Conservation (phyloP, 2,329 filamentous ascomycete genomes). For the Microdochium bolleyi region DNA sequence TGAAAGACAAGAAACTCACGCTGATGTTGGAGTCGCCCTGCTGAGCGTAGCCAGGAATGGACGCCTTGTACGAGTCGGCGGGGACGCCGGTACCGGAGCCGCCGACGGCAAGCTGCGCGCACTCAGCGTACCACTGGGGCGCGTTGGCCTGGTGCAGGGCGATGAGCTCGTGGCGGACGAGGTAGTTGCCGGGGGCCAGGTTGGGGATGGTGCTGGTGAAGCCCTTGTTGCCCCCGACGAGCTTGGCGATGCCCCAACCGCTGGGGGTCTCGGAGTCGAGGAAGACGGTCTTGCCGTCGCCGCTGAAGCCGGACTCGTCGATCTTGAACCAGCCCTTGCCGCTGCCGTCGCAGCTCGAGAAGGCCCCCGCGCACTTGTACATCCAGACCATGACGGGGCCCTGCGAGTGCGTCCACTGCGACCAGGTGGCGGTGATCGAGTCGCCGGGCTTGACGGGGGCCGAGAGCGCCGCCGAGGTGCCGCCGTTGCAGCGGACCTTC, state of each 20-base stretch:
- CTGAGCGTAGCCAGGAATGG: slow-evolving; percentile 34
- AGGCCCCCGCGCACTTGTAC: slow-evolving; percentile 41
- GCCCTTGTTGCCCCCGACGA: slow-evolving; percentile 29
- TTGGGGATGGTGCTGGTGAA: slow-evolving; percentile 45
- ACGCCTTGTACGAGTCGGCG: slow-evolving; percentile 28
- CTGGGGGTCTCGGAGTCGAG: slow-evolving; percentile 46
- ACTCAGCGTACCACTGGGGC: slow-evolving; percentile 49
- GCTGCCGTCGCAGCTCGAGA: slow-evolving; percentile 39
- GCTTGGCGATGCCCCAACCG: slow-evolving; percentile 35
- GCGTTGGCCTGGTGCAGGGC: slow-evolving; percentile 39
- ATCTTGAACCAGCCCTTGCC: neutral
- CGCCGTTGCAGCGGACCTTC: slow-evolving; percentile 49
- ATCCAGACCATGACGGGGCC: slow-evolving; percentile 52
- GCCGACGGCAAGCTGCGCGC: slow-evolving; percentile 47
- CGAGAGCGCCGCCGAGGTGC: slow-evolving; percentile 33
- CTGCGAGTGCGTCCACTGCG: slow-evolving; percentile 50
- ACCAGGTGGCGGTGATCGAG: slow-evolving; percentile 41
- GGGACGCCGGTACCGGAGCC: slow-evolving; percentile 17
- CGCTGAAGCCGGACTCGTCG: neutral
- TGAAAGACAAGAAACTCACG: slow-evolving; percentile 18
- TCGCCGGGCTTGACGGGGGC: slow-evolving; percentile 38
- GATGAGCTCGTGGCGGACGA: slow-evolving; percentile 50
- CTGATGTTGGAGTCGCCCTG: slow-evolving; percentile 39
- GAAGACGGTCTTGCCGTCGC: slow-evolving; percentile 43
- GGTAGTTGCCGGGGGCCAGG: slow-evolving; percentile 44